Conservation (phyloP, 108 stramenopile genomes). For the Seminavis robusta region DNA sequence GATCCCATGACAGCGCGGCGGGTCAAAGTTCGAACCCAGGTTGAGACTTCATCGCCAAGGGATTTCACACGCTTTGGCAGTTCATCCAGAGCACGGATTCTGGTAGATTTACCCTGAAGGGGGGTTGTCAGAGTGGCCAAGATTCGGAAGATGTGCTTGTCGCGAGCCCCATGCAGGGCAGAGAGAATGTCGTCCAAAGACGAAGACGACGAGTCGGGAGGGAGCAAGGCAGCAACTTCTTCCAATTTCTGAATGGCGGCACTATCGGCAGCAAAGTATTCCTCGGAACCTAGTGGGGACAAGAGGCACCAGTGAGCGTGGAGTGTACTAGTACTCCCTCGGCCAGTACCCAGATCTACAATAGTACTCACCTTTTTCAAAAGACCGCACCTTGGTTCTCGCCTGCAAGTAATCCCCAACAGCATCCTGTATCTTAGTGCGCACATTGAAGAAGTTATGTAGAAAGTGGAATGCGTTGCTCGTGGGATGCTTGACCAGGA, state of each 20-base stretch:
- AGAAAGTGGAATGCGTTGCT: too few species aligned
- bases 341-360: too few species aligned
- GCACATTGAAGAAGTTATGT: too few species aligned
- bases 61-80: constrained; percentile 72
- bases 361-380: too few species aligned
- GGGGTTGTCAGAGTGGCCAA: constrained; percentile 65
- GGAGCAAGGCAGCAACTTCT: constrained; percentile 26
- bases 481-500: too few species aligned
- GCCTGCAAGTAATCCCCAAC: background rate
- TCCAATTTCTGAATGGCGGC: constrained; percentile 72
- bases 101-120: constrained; percentile 54
- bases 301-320: too few species aligned
- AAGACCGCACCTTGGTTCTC: background rate
- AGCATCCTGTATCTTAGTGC: too few species aligned
- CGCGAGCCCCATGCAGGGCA: constrained; percentile 65
- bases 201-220: constrained; percentile 5
- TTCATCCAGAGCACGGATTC: constrained; percentile 72
- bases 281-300: constrained; percentile 38
- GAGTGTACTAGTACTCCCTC: too few species aligned
- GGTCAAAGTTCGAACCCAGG: constrained; percentile 60
- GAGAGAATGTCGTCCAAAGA: constrained; percentile 47
- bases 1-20: constrained; percentile 75
- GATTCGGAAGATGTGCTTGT: constrained; percentile 81
- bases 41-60: constrained; percentile 42
- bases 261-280: constrained; percentile 60